phyloP scores from a whole-genome alignment of 2,329 filamentous ascomycete species.

The Setomelanomma holmii region DNA sequence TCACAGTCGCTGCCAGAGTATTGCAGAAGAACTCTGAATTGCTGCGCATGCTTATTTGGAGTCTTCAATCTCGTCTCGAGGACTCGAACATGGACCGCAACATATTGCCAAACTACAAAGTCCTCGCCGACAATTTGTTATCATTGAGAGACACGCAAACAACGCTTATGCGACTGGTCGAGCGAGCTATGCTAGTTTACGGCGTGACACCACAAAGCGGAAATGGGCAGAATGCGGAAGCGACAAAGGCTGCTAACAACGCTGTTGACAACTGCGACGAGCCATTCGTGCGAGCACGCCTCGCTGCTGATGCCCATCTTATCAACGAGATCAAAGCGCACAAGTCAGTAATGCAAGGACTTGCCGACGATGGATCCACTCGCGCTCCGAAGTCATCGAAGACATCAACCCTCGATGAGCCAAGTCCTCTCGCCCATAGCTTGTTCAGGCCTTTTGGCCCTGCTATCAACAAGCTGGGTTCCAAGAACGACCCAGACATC shows the following conservation, averaged over 20 bases:
- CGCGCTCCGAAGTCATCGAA: constrained; percentile 16
- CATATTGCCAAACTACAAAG: constrained; percentile 23
- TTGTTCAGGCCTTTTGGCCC: constrained; percentile 40
- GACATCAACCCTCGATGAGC: constrained; percentile 26
- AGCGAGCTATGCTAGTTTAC: constrained; percentile 30
- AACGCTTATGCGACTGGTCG: constrained; percentile 33
- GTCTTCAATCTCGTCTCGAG: constrained; percentile 37
- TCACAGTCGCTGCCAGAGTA: constrained; percentile 30
- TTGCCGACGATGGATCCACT: constrained; percentile 39
- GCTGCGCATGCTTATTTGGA: constrained; percentile 36
- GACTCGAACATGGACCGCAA: constrained; percentile 17
- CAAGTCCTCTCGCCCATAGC: constrained; percentile 36
- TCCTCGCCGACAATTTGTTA: constrained; percentile 32
- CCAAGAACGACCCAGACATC: constrained; percentile 15
- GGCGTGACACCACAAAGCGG: constrained; percentile 20
- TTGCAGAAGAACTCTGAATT: constrained; percentile 36
- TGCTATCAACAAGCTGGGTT: constrained; percentile 32
- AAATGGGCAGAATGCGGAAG: constrained; percentile 10
- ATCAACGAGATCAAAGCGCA: constrained; percentile 36
- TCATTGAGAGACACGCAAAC: constrained; percentile 40
- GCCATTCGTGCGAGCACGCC: constrained; percentile 10
- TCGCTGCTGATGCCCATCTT: constrained; percentile 30
- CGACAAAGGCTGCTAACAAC: background rate
- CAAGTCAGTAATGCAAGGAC: constrained; percentile 35
- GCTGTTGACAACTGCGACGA: constrained; percentile 1